These are phyloP conservation scores for Chaetomium sp. DNA, from an alignment of 2,329 filamentous ascomycete genomes.

Conservation along the genomic window DNA sequence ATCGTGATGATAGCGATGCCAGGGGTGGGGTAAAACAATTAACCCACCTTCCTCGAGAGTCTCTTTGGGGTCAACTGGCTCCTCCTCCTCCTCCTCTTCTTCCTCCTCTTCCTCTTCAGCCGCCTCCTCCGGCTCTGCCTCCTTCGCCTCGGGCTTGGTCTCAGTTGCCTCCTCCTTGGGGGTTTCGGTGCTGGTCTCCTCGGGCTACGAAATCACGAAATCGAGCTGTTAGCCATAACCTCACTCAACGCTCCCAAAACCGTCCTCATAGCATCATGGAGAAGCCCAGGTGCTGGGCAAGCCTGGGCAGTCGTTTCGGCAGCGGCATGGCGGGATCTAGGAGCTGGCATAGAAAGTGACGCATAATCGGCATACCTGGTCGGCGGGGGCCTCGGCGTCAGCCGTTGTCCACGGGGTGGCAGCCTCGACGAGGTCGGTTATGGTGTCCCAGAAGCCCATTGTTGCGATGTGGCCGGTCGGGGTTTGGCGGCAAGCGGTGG, in stretches of 20 bases:
- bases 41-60: slow-evolving; percentile 76
- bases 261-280: neutral
- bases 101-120: slow-evolving; percentile 67
- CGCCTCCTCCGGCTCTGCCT: slow-evolving; percentile 57
- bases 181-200: slow-evolving; percentile 31
- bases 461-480: slow-evolving; percentile 34
- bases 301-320: neutral
- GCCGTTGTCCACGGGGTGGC: slow-evolving; percentile 58
- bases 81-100: slow-evolving; percentile 77
- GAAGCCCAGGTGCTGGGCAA: neutral
- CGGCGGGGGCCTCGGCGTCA: slow-evolving; percentile 61
- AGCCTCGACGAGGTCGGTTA: slow-evolving; percentile 58
- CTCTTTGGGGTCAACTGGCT: slow-evolving; percentile 79
- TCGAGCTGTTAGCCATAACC: slow-evolving; percentile 1
- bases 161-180: slow-evolving; percentile 20
- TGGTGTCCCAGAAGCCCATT: slow-evolving; percentile 63
- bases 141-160: slow-evolving; percentile 37
- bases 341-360: slow-evolving; percentile 12
- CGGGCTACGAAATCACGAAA: slow-evolving; percentile 27
- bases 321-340: neutral
- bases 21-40: neutral
- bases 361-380: slow-evolving; percentile 32
- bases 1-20: too few species aligned
- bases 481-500: slow-evolving; percentile 10
- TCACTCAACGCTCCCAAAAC: neutral